These are phyloP conservation scores for Brassica carinata DNA, from an alignment of 345 rosid genomes.

Conservation along the genomic window DNA sequence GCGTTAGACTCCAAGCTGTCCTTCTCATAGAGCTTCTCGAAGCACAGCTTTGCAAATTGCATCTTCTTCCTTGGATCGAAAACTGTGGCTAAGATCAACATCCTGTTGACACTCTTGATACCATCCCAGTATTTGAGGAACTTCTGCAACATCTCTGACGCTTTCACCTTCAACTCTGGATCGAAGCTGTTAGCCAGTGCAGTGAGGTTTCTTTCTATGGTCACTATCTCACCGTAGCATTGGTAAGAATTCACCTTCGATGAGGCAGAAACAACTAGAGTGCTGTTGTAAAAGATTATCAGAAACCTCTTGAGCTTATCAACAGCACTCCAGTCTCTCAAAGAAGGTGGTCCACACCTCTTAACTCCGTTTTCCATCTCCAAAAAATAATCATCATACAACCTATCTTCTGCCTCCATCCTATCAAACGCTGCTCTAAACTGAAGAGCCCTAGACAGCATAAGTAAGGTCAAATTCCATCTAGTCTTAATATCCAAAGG, in stretches of 20 bases:
- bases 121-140: neutral
- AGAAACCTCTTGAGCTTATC: neutral
- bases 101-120: neutral
- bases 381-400: neutral
- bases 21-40: neutral
- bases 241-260: neutral
- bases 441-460: neutral
- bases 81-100: neutral
- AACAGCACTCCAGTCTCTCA: neutral
- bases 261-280: neutral
- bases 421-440: neutral
- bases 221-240: neutral
- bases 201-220: neutral
- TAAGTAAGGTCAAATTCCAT: neutral
- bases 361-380: neutral
- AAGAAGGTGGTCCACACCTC: neutral
- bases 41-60: neutral
- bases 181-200: neutral
- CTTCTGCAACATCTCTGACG: neutral
- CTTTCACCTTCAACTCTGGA: neutral
- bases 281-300: neutral
- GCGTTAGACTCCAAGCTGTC: neutral
- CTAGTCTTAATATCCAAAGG: neutral
- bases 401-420: neutral
- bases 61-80: neutral